Evolutionary conservation across 306 rosid genomes (phyloP), one percentile per base, ranked within the genome.

Genomic region (Quercus dentata): DNA sequence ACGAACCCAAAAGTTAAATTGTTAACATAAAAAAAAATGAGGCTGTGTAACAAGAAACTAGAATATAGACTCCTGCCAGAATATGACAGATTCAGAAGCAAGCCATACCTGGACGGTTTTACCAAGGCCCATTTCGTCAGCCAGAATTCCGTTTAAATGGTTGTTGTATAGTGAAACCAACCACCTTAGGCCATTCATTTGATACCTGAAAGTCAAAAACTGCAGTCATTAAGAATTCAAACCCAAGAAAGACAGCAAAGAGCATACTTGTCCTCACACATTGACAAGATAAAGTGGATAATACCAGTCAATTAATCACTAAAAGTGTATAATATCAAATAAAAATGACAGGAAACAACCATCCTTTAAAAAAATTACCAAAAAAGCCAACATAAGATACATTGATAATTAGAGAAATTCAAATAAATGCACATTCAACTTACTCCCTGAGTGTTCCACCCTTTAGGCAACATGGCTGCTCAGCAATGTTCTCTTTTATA

Each of bases 81-180:
- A 21, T 69, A 46, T 13, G 67, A 69, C 41, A 41, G 62, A 55
- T 59, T 33, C 51, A 82, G 54, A 80, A 83, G 67, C 76, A 35
- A 62, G 61, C 8, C 49, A 61, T 86, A 96, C 99, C 98, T 96
- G 98, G 71, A 93, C 99, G 12, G 99, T 96, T 91, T 96, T 96
- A 76, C 99, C 99, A 30, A 96, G 92, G 78, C 99, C 99, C 99
- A 93, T 96, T 89, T 96, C 99, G 85, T 96, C 99, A 27, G 99
- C 99, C 62, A 96, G 98, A 79, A 96, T 96, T 87, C 99, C 99
- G 82, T 96, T 96, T 89, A 96, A 82, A 85, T 93, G 99, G 81
- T 96, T 96, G 84, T 96, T 96, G 76, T 96, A 96, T 69, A 96
- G 85, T 13, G 99, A 96, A 82, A 96, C 97, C 86, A 96, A 77